Percentiles rank a stretch among this genome's conserved stretches.
Conservation (phyloP, 176 grass and related monocot genomes). For the Puya raimondii region DNA sequence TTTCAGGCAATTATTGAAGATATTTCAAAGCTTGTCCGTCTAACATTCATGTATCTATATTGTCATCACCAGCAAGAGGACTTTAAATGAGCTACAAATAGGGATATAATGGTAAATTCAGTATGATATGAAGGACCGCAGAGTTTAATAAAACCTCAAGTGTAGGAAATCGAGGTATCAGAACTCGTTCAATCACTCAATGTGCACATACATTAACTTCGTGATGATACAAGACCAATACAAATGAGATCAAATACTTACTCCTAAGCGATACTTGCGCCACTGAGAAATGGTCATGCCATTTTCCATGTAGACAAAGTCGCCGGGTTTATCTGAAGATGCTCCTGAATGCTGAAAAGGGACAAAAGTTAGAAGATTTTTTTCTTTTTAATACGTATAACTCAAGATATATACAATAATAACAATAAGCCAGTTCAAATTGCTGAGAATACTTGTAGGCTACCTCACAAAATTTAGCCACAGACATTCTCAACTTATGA, state of each 20-base stretch:
- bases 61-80: no score
- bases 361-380: constrained; percentile 14
- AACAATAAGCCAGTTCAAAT: constrained; percentile 11
- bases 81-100: no score
- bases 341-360: constrained; percentile 76
- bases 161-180: no score
- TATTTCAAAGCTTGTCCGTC: no score
- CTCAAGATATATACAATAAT: not conserved
- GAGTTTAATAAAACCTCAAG: no score
- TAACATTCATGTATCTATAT: no score
- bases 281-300: constrained; percentile 79
- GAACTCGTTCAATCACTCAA: no score
- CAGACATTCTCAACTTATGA: constrained; percentile 67
- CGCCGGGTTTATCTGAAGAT: constrained; percentile 60
- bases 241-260: constrained; percentile 21
- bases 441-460: constrained; percentile 10
- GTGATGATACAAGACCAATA: no score
- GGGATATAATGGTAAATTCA: no score
- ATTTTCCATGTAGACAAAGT: constrained; percentile 77
- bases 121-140: no score
- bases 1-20: no score
- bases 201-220: no score
- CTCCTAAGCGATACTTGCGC: constrained; percentile 58
- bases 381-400: not conserved
- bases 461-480: constrained; percentile 92